Conservation (phyloP, 164 flowering plant genomes). For the Houttuynia cordata region DNA sequence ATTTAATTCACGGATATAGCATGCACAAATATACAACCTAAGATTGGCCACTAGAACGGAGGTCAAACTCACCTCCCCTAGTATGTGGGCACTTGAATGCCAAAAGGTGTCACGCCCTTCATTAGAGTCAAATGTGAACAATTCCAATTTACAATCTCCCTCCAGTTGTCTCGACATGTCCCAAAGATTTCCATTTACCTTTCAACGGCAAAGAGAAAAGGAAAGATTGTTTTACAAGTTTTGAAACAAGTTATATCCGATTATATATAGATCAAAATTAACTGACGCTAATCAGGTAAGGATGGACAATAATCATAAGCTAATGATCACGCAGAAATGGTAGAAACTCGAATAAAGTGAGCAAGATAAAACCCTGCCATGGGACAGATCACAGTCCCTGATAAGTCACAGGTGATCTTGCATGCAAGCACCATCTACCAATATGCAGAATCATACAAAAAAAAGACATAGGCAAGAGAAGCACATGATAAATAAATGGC, state of each 20-base stretch:
- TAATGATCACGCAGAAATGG: not conserved
- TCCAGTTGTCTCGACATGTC: slow-evolving; percentile 88
- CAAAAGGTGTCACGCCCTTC: slow-evolving; percentile 94
- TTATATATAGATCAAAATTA: no score
- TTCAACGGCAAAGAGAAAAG: not conserved
- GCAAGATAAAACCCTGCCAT: not conserved
- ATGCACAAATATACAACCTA: no score
- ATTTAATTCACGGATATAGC: not conserved
- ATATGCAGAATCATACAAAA: no score
- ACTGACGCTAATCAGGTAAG: no score
- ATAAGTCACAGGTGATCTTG: no score
- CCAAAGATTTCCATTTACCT: slow-evolving; percentile 71
- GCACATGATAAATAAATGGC: no score
- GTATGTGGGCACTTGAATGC: slow-evolving; percentile 99
- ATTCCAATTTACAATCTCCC: slow-evolving; percentile 61
- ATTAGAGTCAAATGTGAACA: slow-evolving; percentile 60
- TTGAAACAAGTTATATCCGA: no score
- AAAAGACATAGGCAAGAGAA: no score
- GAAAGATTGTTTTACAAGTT: no score
- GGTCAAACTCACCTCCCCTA: slow-evolving; percentile 51
- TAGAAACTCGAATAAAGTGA: not conserved
- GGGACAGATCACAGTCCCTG: no score
- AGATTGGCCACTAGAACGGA: not conserved
- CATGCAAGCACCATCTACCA: no score
- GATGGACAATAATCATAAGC: not conserved